A percentile compares a stretch with the other conserved stretches of the same genome.
These are phyloP conservation scores for Postia placenta DNA, from an alignment of 768 basidiomycete species.

Conservation along the genomic window DNA sequence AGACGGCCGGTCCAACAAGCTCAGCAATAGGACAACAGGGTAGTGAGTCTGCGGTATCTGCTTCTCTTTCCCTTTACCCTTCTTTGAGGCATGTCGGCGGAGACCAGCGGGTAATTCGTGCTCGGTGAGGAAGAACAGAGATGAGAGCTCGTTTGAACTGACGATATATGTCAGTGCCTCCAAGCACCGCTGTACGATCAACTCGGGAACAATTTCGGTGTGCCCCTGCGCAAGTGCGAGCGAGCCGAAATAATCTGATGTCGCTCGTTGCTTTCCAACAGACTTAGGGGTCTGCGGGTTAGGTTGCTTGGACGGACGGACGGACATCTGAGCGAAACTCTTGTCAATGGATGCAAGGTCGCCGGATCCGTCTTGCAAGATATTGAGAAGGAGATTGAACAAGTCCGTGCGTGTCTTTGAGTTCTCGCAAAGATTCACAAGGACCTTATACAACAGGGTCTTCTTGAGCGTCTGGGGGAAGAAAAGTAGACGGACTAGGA, in stretches of 20 bases:
- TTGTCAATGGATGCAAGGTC: constrained; percentile 90
- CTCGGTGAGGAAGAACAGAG: constrained; percentile 93
- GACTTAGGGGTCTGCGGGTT: constrained; percentile 35
- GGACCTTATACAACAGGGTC: constrained; percentile 78
- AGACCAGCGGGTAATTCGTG: constrained; percentile 85
- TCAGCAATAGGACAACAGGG: constrained; percentile 85
- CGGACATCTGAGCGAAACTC: constrained; percentile 87
- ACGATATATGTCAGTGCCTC: constrained; percentile 90
- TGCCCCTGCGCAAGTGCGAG: constrained; percentile 46
- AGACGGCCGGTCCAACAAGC: constrained; percentile 80
- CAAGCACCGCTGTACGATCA: constrained; percentile 91
- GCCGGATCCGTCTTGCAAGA: constrained; percentile 91
- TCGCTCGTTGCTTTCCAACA: constrained; percentile 64
- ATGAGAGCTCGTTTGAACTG: constrained; percentile 73
- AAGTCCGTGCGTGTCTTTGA: constrained; percentile 84
- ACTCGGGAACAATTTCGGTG: constrained; percentile 82
- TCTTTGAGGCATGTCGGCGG: constrained; percentile 61
- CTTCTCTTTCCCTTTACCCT: constrained; percentile 95
- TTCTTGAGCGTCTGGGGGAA: constrained; percentile 91
- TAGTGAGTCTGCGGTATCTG: constrained; percentile 76
- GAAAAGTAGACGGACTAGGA: constrained; percentile 88
- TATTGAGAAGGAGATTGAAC: constrained; percentile 89
- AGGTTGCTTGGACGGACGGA: constrained; percentile 52
- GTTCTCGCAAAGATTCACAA: constrained; percentile 96
- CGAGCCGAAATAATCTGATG: constrained; percentile 45